Base-by-base conservation (phyloP, 2,329 filamentous ascomycete genomes). In the Fusarium brevicatenulatum region DNA sequence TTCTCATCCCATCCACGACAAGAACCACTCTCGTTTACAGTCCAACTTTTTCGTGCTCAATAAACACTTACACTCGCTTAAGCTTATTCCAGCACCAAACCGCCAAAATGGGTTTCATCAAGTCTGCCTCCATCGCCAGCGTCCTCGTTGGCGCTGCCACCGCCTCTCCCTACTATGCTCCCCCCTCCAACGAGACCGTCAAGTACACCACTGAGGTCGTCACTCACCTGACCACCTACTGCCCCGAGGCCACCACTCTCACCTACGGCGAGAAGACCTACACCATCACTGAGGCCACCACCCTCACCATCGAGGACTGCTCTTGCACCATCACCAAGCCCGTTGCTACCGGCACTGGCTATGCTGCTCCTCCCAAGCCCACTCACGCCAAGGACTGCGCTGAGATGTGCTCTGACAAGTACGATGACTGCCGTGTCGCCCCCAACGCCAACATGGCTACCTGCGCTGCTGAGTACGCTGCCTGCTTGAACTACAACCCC, bases 181-280 rank as follows among this genome's bases (percentile, higher is more conserved):
- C 65, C 13, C 64, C 64, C 36, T 64, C 66, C 69, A 74, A 74
- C 75, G 64, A 57, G 39, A 74, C 70, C 78, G 82, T 84, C 75
- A 83, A 82, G 79, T 89, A 87, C 83, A 86, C 85, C 82, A 92
- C 90, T 73, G 87, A 91, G 85, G 84, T 89, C 68, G 86, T 92
- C 71, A 91, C 89, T 61, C 83, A 85, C 63, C 86, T 88, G 83
- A 91, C 88, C 82, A 93, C 91, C 78, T 92, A 85, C 87, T 93
- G 91, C 88, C 90, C 91, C 12, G 84, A 77, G 71, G 80, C 91
- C 68, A 92, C 91, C 74, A 83, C 84, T 74, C 81, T 92, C 80
- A 87, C 86, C 78, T 85, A 90, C 83, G 86, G 85, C 78, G 84
- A 83, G 81, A 83, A 86, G 80, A 92, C 90, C 82, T 91, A 91